phyloP scores from a whole-genome alignment of 129 eudicot species.

The Flaveria trinervia region DNA sequence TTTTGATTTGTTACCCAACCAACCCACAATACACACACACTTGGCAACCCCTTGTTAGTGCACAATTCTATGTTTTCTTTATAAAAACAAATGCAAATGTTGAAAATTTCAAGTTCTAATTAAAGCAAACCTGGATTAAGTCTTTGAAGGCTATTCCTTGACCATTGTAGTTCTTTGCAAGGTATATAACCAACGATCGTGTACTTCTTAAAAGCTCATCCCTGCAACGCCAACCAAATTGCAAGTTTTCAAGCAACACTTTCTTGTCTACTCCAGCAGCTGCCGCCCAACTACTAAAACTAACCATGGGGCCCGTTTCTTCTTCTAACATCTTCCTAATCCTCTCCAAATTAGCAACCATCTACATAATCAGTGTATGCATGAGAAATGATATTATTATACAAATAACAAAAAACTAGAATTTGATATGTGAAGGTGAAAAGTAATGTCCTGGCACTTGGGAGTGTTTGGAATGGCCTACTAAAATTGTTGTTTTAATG shows the following conservation, averaged over 20 bases:
- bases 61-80: not conserved
- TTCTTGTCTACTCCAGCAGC: constrained; percentile 73
- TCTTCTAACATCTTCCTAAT: constrained; percentile 54
- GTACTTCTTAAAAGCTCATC: constrained; percentile 86
- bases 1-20: constrained; percentile 3
- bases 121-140: constrained; percentile 65
- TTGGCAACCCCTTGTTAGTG: not conserved
- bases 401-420: not conserved
- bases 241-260: constrained; percentile 59
- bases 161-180: constrained; percentile 69
- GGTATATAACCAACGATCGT: constrained; percentile 64
- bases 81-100: not conserved
- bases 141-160: constrained; percentile 75
- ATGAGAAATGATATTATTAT: constrained; percentile 12
- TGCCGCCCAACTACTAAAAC: constrained; percentile 73
- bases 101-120: not conserved
- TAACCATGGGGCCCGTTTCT: constrained; percentile 63
- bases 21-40: not conserved
- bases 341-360: constrained; percentile 72
- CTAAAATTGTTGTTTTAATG: not conserved
- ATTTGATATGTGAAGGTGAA: not conserved
- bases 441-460: constrained; percentile 17
- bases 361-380: constrained; percentile 39
- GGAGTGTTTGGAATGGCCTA: not conserved
- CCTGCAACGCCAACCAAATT: constrained; percentile 79